Conservation (phyloP, 345 rosid species). For the Eucalyptus pumila region DNA sequence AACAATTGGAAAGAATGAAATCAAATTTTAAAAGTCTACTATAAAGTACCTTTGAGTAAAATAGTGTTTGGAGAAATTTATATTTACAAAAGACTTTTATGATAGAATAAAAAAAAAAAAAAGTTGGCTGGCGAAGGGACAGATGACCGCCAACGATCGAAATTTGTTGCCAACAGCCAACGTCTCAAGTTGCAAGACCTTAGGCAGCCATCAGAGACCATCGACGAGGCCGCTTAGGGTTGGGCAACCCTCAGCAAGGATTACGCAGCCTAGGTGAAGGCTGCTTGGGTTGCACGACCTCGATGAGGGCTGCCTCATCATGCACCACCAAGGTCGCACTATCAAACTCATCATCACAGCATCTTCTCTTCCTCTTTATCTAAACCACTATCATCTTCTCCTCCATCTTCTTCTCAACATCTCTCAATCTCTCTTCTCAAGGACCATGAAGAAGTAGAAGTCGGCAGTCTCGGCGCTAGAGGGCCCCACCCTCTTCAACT, state of each 20-base stretch:
- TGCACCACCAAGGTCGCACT: no score
- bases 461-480: background rate
- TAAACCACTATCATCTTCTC: background rate
- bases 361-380: no score
- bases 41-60: no score
- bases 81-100: no score
- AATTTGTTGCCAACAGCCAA: fast-evolving
- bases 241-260: no score
- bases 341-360: no score
- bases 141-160: fast-evolving
- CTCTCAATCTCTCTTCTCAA: background rate
- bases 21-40: background rate
- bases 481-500: conserved; percentile 19
- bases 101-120: no score
- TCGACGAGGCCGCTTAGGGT: fast-evolving
- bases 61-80: no score
- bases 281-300: fast-evolving
- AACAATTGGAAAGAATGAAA: no score
- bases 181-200: no score
- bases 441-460: conserved; percentile 22
- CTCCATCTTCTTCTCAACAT: background rate
- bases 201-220: fast-evolving
- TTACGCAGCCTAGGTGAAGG: fast-evolving
- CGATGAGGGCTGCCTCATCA: no score
- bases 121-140: fast-evolving